phyloP scores from a whole-genome alignment of 192 early-diverging fungal genomes.

The Gamsiella multidivaricata region DNA sequence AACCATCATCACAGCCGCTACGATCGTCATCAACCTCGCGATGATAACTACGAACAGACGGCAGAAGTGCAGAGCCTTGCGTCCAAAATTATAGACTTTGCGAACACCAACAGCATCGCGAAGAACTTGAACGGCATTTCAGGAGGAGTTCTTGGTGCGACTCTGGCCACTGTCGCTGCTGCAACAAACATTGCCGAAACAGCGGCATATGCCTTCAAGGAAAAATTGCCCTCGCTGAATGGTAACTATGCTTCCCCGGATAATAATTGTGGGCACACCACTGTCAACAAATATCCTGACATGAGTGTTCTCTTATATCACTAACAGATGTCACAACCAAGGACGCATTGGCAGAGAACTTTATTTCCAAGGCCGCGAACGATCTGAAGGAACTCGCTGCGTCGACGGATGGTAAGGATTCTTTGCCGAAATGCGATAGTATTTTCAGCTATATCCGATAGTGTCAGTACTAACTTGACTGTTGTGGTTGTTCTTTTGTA shows the following conservation, averaged over 20 bases:
- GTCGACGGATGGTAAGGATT: no score
- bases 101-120: constrained; percentile 1
- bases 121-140: constrained; percentile 35
- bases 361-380: no score
- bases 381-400: no score
- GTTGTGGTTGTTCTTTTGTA: no score
- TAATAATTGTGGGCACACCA: not conserved
- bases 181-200: constrained; percentile 10
- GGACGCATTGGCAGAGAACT: no score
- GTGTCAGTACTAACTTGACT: no score
- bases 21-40: not conserved
- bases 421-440: no score
- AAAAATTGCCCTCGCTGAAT: not conserved
- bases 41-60: not conserved
- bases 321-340: no score
- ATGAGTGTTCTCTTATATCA: no score
- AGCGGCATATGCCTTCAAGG: constrained; percentile 4
- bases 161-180: constrained; percentile 11
- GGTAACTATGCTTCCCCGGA: not conserved
- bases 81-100: constrained; percentile 27
- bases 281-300: no score
- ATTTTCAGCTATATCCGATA: no score
- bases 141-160: constrained; percentile 24
- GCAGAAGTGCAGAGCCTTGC: constrained; percentile 1
- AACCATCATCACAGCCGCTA: not conserved